Evolutionary conservation across 2,329 filamentous ascomycete genomes (phyloP).

Genomic region (Pyrenochaeta sp.): DNA sequence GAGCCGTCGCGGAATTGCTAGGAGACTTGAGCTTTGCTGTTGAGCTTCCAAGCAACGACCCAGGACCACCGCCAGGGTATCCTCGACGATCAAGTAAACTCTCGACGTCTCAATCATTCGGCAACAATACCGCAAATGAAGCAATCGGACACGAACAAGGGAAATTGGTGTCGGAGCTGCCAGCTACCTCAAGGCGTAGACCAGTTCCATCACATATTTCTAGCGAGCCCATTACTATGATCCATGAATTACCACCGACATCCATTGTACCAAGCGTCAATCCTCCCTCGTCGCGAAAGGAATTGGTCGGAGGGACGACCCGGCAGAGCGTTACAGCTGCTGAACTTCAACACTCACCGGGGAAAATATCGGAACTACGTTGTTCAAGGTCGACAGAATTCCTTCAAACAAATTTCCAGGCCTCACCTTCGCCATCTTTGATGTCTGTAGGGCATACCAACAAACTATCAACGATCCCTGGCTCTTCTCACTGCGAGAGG

Average conservation of each 20-base stretch:
- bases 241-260: neutral
- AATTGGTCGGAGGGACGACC: neutral
- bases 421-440: neutral
- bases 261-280: neutral
- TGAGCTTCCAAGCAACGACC: constrained; percentile 15
- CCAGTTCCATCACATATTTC: constrained; percentile 10
- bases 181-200: constrained; percentile 9
- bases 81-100: neutral
- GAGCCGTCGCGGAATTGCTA: constrained; percentile 13
- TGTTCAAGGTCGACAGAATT: neutral
- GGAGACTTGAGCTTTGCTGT: constrained; percentile 16
- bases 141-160: neutral
- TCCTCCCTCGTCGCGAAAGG: neutral
- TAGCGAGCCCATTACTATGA: constrained; percentile 8
- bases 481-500: neutral
- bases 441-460: neutral
- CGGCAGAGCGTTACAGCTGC: neutral
- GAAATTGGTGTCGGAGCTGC: constrained; percentile 6
- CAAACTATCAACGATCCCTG: neutral
- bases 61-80: constrained; percentile 7
- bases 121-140: too few species aligned
- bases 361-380: neutral
- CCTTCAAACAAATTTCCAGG: neutral
- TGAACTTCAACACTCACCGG: too few species aligned
- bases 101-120: neutral